phyloP scores from a whole-genome alignment of 2,329 filamentous ascomycete genomes.

The Cryphonectria radicalis region DNA sequence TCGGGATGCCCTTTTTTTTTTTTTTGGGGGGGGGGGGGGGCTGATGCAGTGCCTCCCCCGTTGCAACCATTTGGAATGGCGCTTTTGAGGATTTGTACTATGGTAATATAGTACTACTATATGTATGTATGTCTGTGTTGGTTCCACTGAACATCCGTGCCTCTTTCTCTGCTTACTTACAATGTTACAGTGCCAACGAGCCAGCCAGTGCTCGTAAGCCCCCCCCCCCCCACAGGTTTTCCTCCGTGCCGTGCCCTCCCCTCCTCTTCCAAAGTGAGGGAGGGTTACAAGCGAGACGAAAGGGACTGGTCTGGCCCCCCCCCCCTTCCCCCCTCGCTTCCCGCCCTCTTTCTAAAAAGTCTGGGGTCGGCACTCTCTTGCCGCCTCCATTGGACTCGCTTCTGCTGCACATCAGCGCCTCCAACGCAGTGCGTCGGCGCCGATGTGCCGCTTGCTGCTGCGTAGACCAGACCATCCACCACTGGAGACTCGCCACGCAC shows the following conservation, averaged over 20 bases:
- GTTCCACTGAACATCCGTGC: not conserved
- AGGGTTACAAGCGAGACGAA: not conserved
- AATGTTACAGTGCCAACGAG: not conserved
- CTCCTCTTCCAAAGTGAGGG: not conserved
- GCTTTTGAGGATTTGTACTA: not conserved
- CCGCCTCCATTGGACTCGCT: not conserved
- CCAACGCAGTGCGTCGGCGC: not conserved
- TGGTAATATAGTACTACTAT: not conserved
- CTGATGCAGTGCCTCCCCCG: too few species aligned
- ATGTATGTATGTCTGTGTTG: not conserved
- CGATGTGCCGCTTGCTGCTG: not conserved
- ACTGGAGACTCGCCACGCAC: not conserved
- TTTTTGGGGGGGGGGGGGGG: too few species aligned
- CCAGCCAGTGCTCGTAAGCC: not conserved
- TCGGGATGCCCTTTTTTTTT: too few species aligned
- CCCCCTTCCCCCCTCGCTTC: too few species aligned
- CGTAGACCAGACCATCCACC: not conserved
- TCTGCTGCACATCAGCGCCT: not conserved
- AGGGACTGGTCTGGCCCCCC: not conserved
- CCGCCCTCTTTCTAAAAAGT: too few species aligned
- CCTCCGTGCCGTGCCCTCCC: not conserved
- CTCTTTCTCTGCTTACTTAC: not conserved
- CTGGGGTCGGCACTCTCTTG: not conserved
- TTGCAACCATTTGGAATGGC: too few species aligned
- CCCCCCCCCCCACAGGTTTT: not conserved